These are phyloP conservation scores for Skeletonema costatum DNA, from an alignment of 108 stramenopile species.

Conservation along the genomic window DNA sequence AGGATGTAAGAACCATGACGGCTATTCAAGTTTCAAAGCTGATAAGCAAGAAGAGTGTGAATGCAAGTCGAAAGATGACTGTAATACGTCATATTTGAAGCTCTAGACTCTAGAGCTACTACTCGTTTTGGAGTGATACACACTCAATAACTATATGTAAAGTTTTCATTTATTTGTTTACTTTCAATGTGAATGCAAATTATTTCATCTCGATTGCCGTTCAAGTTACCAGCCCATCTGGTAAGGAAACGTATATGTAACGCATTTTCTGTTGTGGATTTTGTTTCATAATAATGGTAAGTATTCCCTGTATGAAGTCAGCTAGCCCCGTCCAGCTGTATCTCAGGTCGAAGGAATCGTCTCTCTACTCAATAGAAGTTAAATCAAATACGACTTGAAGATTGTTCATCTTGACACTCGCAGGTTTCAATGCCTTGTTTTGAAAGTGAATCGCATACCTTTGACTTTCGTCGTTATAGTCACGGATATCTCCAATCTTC, in stretches of 20 bases:
- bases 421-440: neutral
- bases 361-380: neutral
- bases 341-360: neutral
- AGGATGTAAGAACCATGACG: conserved; percentile 42
- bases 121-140: neutral
- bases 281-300: neutral
- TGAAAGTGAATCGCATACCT: conserved; percentile 11
- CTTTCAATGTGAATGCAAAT: too few relatives aligned
- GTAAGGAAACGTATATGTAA: neutral
- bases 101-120: neutral
- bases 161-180: neutral
- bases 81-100: conserved; percentile 16
- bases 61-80: conserved; percentile 41
- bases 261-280: neutral
- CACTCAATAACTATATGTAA: neutral
- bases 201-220: too few relatives aligned
- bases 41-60: conserved; percentile 37
- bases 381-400: conserved; percentile 10
- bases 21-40: conserved; percentile 39
- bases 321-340: neutral
- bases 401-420: neutral
- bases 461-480: neutral
- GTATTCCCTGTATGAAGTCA: neutral
- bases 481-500: conserved; percentile 8
- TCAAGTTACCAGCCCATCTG: neutral